Base-by-base conservation (phyloP, 2,329 filamentous ascomycete species). In the Thelonectria blattea region DNA sequence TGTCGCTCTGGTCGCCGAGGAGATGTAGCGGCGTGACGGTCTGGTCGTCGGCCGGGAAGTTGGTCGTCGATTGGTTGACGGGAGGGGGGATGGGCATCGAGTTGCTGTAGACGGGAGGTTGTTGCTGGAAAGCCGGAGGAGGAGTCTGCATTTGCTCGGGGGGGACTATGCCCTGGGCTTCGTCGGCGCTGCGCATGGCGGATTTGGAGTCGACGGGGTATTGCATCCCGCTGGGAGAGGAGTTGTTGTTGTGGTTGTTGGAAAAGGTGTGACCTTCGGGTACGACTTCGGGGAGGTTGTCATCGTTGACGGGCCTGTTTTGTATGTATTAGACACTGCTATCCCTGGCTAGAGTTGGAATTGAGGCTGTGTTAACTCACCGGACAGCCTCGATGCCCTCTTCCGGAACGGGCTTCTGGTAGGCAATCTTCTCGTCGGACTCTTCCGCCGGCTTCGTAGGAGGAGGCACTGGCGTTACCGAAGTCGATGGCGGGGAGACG, bases 21-120 rank as follows among this genome's bases (percentile, higher is more conserved):
- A 72, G 61, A 37, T 72, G 60, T 6, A 72, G 45, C 3, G 70
- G 70, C 39, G 70, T 72, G 3, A 72, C 70, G 3, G 70, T 17
- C 20, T 12, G 14, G 51, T 61, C 5, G 20, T 22, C 0, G 30
- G 34, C 15, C 39, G 64, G 8, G 20, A 53, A 17, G 22, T 18
- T 22, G 1, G 27, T 12, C 20, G 51, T 39, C 1, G 32, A 56
- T 11, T 47, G 42, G 39, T 42, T 41, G n/a, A n/a, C 39, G 30
- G 34, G 34, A 11, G 41, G 51, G 8, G 54, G 18, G 2, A 50
- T 15, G n/a, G 45, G 17, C 9, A 42, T n/a, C 46, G 50, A 27
- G 27, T 42, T 24, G 34, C 47, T 42, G 37, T 43, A 34, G 27
- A 30, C 27, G 27, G 27, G 52, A 22, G 37, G 41, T 22, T 58